Base-by-base conservation (phyloP, 2,329 filamentous ascomycete species). In the Pyricularia sp. region DNA sequence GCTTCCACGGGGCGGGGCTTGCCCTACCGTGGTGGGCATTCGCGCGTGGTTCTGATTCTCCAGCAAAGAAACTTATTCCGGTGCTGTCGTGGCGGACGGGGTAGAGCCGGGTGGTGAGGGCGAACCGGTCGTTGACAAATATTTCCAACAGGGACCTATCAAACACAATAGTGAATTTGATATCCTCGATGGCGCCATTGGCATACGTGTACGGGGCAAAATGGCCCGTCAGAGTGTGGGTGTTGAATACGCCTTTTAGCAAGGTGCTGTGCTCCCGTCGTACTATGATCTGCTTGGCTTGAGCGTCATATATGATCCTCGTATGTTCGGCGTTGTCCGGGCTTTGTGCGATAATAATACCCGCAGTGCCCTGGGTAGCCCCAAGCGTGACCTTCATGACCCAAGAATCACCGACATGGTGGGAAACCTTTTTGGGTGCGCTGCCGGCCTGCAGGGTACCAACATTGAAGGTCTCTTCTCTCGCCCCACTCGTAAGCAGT, bases 91-190 rank as follows among this genome's bases (percentile, higher is more conserved):
- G 17, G 3, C 64, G 64, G 9, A 23, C 31, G 12, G 64, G 31
- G 64, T 65, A 65, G 23, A 65, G 11, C 28, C 64, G 31, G 33
- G 28, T 42, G 10, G 64, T 65, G 31, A 65, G 64, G 2, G 64
- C 31, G 33, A 65, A 65, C 17, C 64, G 31, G 64, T 65, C 64
- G 31, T 65, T 65, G 64, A 65, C 64, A 20, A 65, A 65, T 4
- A 65, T 30, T 26, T 65, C 64, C 17, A 65, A n/a, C 64, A 65
- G 33, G 2, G 64, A 65, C 31, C 23, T n/a, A 23, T 65, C 64
- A 14, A 23, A 42, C 9, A 65, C 64, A 6, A 65, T 33, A 11
- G 64, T 65, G 23, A 65, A 65, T 4, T 12, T 65, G 2, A 65
- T 10, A 7, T 65, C 31, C 64, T 65, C 64, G 5, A 17, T 20